Percentiles rank a stretch among this genome's conserved stretches.
Evolutionary conservation across 805 yeast genomes (phyloP).

Genomic region (Candida jianshihensis): DNA sequence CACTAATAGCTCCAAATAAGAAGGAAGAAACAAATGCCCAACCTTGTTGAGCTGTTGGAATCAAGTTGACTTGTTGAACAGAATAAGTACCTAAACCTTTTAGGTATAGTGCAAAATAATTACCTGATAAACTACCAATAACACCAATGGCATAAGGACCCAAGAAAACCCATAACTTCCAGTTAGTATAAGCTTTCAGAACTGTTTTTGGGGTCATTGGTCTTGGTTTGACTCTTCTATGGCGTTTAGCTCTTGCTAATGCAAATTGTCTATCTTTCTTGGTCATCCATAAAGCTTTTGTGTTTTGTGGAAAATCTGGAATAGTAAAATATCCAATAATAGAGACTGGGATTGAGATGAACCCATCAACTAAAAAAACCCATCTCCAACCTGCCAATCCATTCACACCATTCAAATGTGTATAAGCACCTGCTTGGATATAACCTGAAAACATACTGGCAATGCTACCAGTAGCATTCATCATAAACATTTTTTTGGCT

Average conservation of each 20-base stretch:
- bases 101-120: conserved; percentile 2
- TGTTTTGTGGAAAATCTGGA: conserved; percentile 23
- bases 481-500: conserved; percentile 9
- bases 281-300: conserved; percentile 6
- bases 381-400: conserved; percentile 43
- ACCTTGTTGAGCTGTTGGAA: conserved; percentile 5
- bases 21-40: conserved; percentile 1
- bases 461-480: conserved; percentile 6
- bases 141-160: conserved; percentile 1
- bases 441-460: conserved; percentile 26
- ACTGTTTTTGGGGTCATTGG: conserved; percentile 54
- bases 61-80: conserved; percentile 1
- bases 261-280: conserved; percentile 9
- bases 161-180: conserved; percentile 27
- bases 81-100: conserved; percentile 1
- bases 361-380: conserved; percentile 42
- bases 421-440: conserved; percentile 36
- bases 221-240: conserved; percentile 36
- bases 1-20: conserved; percentile 2
- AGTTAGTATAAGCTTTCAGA: conserved; percentile 50
- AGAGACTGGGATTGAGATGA: conserved; percentile 42
- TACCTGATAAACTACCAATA: not conserved
- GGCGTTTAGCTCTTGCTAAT: conserved; percentile 33
- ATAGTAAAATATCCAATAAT: conserved; percentile 36
- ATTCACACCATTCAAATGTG: conserved; percentile 27